Conservation (phyloP, 1,284 basidiomycete species). For the Pascua sp. region DNA sequence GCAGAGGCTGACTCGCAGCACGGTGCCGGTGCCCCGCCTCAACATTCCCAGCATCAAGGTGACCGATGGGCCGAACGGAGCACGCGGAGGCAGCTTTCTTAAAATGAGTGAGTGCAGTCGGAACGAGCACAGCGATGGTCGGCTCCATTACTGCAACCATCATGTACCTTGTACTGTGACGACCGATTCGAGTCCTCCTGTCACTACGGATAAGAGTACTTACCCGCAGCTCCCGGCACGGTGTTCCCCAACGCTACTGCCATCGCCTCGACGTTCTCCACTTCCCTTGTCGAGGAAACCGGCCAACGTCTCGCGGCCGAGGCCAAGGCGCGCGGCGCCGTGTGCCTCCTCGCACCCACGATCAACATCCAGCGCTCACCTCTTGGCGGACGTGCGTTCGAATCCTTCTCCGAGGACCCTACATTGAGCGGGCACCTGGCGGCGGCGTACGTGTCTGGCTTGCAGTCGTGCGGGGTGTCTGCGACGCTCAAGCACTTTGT, state of each 20-base stretch:
- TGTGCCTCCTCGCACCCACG: conserved; percentile 67
- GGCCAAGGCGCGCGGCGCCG: conserved; percentile 65
- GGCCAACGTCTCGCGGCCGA: conserved; percentile 64
- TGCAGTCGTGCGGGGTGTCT: conserved; percentile 68
- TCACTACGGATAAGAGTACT: background rate
- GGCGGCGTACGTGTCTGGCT: conserved; percentile 67
- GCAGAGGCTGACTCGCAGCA: background rate
- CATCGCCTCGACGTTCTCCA: conserved; percentile 47
- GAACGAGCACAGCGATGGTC: too few relatives aligned
- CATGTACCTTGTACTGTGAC: too few relatives aligned
- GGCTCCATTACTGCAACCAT: too few relatives aligned
- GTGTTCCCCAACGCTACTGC: conserved; percentile 65
- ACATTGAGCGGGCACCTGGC: conserved; percentile 66
- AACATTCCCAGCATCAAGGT: conserved; percentile 38
- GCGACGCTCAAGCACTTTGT: conserved; percentile 50
- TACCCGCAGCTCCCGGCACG: conserved; percentile 52
- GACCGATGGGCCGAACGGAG: conserved; percentile 32
- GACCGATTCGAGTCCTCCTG: too few relatives aligned
- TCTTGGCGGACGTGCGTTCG: conserved; percentile 60
- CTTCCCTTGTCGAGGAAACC: conserved; percentile 60
- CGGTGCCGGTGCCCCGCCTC: conserved; percentile 26
- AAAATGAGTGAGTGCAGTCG: conserved; percentile 26
- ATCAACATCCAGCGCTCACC: conserved; percentile 77
- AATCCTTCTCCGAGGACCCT: conserved; percentile 75
- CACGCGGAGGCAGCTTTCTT: conserved; percentile 26